phyloP scores from a whole-genome alignment of 148 eudicot species.

The Rhododendron ferrugineum region DNA sequence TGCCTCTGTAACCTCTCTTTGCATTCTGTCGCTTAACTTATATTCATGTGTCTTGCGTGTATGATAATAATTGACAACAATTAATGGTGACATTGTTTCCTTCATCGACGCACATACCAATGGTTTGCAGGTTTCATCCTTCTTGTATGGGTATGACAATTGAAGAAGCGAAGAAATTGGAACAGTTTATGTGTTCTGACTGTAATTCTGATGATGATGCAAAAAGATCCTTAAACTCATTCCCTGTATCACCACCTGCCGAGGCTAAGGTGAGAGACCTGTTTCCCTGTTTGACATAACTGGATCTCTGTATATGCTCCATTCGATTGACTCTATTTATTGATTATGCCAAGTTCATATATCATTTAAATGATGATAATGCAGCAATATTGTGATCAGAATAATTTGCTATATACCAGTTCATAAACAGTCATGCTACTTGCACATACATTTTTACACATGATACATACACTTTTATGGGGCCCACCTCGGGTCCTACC shows the following conservation, averaged over 20 bases:
- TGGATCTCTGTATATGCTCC: neutral
- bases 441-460: too few species aligned
- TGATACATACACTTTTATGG: too few species aligned
- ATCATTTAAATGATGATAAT: neutral
- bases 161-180: conserved; percentile 89
- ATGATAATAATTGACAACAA: neutral
- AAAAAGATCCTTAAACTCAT: conserved; percentile 53
- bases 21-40: neutral
- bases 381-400: neutral
- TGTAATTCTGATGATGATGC: conserved; percentile 65
- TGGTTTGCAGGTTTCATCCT: conserved; percentile 82
- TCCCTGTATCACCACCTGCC: conserved; percentile 38
- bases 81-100: neutral
- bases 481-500: too few species aligned
- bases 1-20: neutral
- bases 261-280: conserved; percentile 57
- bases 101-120: neutral
- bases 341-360: neutral
- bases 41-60: neutral
- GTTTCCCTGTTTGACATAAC: conserved; percentile 9
- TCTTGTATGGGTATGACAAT: conserved; percentile 89
- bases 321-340: neutral
- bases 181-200: conserved; percentile 78
- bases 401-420: neutral
- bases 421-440: neutral